phyloP scores from a whole-genome alignment of 495 filamentous ascomycete genomes.

The Achaetomiella virescens region DNA sequence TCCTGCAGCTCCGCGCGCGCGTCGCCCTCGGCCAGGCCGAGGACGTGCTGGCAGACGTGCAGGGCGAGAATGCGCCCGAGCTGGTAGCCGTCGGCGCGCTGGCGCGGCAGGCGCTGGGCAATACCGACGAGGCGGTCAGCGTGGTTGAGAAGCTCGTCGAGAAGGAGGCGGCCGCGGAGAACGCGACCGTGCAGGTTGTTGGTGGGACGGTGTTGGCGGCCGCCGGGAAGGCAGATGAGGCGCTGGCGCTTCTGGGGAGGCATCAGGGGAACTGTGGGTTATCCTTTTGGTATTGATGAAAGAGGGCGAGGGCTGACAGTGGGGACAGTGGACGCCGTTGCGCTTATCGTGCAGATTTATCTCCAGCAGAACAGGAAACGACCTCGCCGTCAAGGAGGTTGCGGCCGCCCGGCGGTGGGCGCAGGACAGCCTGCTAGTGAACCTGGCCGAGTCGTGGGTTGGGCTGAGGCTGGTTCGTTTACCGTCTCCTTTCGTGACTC shows the following conservation, averaged over 20 bases:
- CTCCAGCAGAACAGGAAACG: constrained; percentile 82
- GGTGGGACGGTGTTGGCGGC: constrained; percentile 71
- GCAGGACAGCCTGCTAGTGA: constrained; percentile 89
- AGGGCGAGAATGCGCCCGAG: constrained; percentile 62
- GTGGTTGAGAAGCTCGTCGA: constrained; percentile 58
- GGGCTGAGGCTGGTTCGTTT: constrained; percentile 73
- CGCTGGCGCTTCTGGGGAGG: constrained; percentile 65
- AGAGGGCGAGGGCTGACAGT: neutral
- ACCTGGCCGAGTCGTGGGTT: constrained; percentile 93
- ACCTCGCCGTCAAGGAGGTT: constrained; percentile 86
- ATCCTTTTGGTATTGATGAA: neutral
- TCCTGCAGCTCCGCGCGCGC: constrained; percentile 73
- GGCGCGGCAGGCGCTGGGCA: constrained; percentile 60
- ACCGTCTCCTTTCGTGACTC: too few relatives aligned
- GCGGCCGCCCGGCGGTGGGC: constrained; percentile 87
- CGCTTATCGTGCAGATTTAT: constrained; percentile 82
- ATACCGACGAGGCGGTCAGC: constrained; percentile 54
- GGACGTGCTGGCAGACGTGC: constrained; percentile 61
- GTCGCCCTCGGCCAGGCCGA: constrained; percentile 73
- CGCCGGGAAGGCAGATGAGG: constrained; percentile 74
- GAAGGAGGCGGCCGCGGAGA: constrained; percentile 56
- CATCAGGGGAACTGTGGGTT: constrained; percentile 84
- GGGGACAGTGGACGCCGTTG: constrained; percentile 51
- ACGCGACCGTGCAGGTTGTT: constrained; percentile 73
- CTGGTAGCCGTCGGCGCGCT: constrained; percentile 71